Evolutionary conservation across 768 basidiomycete genomes (phyloP), one percentile per base, ranked within the genome.

Genomic region (Boletus rufocinnamomeus): DNA sequence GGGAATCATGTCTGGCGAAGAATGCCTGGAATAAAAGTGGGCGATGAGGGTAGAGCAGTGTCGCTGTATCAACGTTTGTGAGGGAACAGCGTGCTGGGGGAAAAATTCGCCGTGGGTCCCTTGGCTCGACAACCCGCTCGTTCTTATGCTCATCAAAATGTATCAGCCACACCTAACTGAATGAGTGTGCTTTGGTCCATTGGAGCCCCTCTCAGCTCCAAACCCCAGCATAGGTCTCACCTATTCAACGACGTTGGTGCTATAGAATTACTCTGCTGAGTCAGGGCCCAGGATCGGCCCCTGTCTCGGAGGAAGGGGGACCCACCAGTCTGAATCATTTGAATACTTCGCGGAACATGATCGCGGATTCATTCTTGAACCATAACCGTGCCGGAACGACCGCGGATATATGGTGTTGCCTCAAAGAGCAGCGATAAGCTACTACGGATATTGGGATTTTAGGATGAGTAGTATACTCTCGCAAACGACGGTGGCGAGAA

Each of bases 111-210:
- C 21, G 21, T 23, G 2, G 0, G 2, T 1, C 19, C 14, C 2
- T 34, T 11, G 9, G 2, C 9, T 16, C 4, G 11, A 9, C 17
- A 4, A 44, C 8, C 45, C 19, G 25, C 32, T 16, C 25, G 13
- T 44, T 54, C 52, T 64, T 64, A 66, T 64, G 34, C 23, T 4
- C 28, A 19, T 62, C 44, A 25, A 32, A 66, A 28, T 57, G 0
- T 47, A 62, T 66, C 19, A 61, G 62, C 61, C 55, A 63, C 61
- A 41, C 6, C 30, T 34, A 9, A 32, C 32, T 32, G 28, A n/a
- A n/a, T n/a, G n/a, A n/a, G n/a, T n/a, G n/a, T n/a, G n/a, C n/a
- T n/a, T n/a, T n/a, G 32, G 6, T 32, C 32, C 32, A 4, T 13
- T 7, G 6, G 7, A 32, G 38, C 47, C 28, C 32, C 32, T 14